Evolutionary conservation across 2,329 filamentous ascomycete species (phyloP), one percentile per base, ranked within the genome.

Genomic region (Dryadomyces quercus-mongolicae): DNA sequence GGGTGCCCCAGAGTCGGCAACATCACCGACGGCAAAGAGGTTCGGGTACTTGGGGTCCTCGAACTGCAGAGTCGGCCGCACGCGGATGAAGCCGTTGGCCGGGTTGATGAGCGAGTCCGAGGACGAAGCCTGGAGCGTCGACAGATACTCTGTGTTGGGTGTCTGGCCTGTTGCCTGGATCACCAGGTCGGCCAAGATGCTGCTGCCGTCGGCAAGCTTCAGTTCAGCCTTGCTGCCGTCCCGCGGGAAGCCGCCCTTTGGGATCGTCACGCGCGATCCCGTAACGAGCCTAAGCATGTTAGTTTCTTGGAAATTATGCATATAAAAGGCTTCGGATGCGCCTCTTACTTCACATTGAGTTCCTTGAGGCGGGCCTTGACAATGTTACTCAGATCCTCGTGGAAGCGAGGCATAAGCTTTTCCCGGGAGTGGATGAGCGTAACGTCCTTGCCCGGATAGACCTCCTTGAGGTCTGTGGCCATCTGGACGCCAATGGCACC

Each of bases 11-110:
- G 73, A 74, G 36, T 78, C 76, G 8, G 80, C 75, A 6, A 86
- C 77, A 57, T 86, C 82, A n/a, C 83, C 83, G 22, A 80, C 75
- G 1, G 76, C 78, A 60, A 81, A 86, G 3, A 86, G 70, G 57
- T 81, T 74, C 13, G 56, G 49, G 21, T 51, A 47, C 2, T 20
- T 42, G 13, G 53, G 10, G 42, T 57, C 57, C n/a, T 49, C 34
- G 21, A 59, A 52, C 52, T 59, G 57, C 36, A 59, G 51, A 5
- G 57, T 57, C 22, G 43, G 38, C 13, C 21, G 31, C 31, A 59
- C 57, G 16, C 54, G 52, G 10, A 59, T 42, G 15, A 53, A 56
- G 15, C 57, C 57, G 6, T 54, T 52, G 9, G 31, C 47, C 31
- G 47, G 47, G 47, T 49, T 40, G 52, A 52, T 52, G 48, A 59